These are phyloP conservation scores for Penicillium sclerotigenum DNA, from an alignment of 2,329 filamentous ascomycete species.

Conservation along the genomic window DNA sequence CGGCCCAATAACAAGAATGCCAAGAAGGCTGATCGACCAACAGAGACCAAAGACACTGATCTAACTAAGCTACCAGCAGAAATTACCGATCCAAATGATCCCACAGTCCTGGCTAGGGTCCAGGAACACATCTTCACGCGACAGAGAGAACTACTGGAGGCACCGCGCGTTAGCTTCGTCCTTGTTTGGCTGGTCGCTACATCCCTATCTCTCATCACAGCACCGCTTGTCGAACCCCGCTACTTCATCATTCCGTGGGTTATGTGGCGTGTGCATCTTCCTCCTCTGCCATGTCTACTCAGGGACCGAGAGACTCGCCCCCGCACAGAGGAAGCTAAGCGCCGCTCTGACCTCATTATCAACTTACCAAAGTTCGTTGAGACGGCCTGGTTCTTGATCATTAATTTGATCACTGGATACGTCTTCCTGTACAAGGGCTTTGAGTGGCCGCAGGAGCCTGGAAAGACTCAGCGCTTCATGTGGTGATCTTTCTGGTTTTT, in stretches of 20 bases:
- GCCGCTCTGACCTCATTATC: constrained; percentile 26
- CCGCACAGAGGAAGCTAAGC: constrained; percentile 21
- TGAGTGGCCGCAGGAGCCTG: constrained; percentile 57
- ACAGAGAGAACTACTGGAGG: constrained; percentile 27
- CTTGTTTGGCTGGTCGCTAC: constrained; percentile 67
- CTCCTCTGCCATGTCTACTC: constrained; percentile 42
- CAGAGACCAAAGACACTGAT: constrained; percentile 1
- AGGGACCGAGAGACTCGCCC: constrained; percentile 28
- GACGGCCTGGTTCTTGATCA: constrained; percentile 54
- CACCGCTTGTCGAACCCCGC: constrained; percentile 87
- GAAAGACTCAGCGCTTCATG: constrained; percentile 58
- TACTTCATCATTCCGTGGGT: constrained; percentile 97
- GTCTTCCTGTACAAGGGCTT: constrained; percentile 57
- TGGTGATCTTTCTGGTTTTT: constrained; percentile 41
- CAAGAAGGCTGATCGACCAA: constrained; percentile 4
- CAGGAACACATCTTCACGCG: constrained; percentile 31
- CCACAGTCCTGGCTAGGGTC: constrained; percentile 29
- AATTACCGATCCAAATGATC: constrained; percentile 21
- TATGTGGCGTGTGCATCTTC: constrained; percentile 81
- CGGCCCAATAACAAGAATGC: constrained; percentile 24
- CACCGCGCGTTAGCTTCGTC: constrained; percentile 51
- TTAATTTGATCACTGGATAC: constrained; percentile 54
- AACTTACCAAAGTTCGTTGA: constrained; percentile 46
- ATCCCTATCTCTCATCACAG: constrained; percentile 74
- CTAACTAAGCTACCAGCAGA: background rate